Evolutionary conservation across 148 eudicot genomes (phyloP).

Genomic region (Nyssa sinensis): DNA sequence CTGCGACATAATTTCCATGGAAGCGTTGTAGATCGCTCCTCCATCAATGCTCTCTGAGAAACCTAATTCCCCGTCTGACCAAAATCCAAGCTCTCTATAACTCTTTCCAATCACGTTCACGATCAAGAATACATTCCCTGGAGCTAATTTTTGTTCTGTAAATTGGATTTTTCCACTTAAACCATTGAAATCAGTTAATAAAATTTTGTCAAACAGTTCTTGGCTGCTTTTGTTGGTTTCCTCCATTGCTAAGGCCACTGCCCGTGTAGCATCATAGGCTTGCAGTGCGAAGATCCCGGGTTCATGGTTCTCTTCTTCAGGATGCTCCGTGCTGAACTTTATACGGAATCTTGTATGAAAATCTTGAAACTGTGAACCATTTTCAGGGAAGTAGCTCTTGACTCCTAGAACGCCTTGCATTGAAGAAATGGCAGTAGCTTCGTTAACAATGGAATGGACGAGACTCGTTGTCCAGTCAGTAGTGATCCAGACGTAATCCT

Average conservation of each 20-base stretch:
- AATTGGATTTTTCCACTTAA: conserved; percentile 14
- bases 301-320: background rate
- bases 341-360: background rate
- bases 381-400: background rate
- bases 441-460: background rate
- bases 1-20: conserved; percentile 11
- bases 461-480: background rate
- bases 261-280: background rate
- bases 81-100: conserved; percentile 23
- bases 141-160: background rate
- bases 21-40: background rate
- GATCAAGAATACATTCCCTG: conserved; percentile 9
- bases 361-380: background rate
- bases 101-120: conserved; percentile 22
- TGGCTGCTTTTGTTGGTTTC: background rate
- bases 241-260: background rate
- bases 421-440: background rate
- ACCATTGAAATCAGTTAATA: background rate
- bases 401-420: background rate
- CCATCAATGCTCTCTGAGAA: conserved; percentile 14
- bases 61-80: conserved; percentile 21
- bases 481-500: conserved; percentile 4
- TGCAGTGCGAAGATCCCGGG: background rate
- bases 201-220: background rate
- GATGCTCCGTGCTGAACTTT: background rate